Evolutionary conservation across 2,329 filamentous ascomycete genomes (phyloP), one percentile per base, ranked within the genome.

Genomic region (Thielaviopsis ethacetica): DNA sequence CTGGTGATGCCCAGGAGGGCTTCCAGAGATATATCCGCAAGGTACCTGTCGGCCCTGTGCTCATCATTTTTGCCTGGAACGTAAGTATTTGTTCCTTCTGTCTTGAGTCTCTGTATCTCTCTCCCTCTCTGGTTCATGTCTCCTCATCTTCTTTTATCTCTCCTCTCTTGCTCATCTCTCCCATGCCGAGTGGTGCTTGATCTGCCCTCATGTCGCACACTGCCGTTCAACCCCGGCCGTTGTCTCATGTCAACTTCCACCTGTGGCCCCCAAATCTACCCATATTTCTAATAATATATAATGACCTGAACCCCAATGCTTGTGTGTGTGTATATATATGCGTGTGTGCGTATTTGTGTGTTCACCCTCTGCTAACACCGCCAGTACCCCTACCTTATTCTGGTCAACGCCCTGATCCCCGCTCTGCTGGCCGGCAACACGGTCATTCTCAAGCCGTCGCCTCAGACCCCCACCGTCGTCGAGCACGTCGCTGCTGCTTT

Each of bases 51-150:
- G 91, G 91, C 0, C 89, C 90, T 12, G 86, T 93, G 17, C 77
- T 97, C 61, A 79, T 96, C 64, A 82, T 97, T 62, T 96, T 96
- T 72, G 86, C 91, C 0, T 97, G 91, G 91, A 97, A 97, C 73
- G 90, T 93, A 72, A 73, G 88, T 71, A 59, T 54, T 51, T 56
- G 34, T 53, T 53, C 54, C 22, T 9, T 34, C 30, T 34, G 9
- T 27, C 26, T n/a, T n/a, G n/a, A n/a, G n/a, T 34, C 30, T 34
- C 7, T 34, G 7, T 34, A 5, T 34, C 30, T 22, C 34, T 10
- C 21, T 24, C n/a, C 26, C 15, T 22, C 10, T 41, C 17, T 22
- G 21, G 24, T 17, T 19, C 54, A 15, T n/a, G 34, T 17, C 55
- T 30, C n/a, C 38, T 56, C n/a, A 26, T 30, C 41, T 15, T 30